These are phyloP conservation scores for Tolypocladium album DNA, from an alignment of 2,329 filamentous ascomycete species.

Conservation along the genomic window DNA sequence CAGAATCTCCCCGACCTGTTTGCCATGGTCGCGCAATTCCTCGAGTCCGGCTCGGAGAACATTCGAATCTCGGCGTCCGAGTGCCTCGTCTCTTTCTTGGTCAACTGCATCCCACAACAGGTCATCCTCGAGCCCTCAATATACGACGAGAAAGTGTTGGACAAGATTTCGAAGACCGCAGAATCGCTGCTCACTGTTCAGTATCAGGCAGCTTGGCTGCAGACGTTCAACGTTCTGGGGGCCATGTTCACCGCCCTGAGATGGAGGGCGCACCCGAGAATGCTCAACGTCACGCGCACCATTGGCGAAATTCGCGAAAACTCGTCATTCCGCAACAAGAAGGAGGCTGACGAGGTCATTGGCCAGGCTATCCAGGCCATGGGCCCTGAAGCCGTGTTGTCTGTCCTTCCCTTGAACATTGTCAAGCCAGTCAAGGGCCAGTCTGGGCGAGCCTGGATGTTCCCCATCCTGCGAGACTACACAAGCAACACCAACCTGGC, in stretches of 20 bases:
- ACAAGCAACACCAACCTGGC: slow-evolving; percentile 78
- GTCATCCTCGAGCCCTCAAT: slow-evolving; percentile 82
- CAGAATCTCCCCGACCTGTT: slow-evolving; percentile 82
- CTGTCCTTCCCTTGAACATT: slow-evolving; percentile 78
- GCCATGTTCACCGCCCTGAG: slow-evolving; percentile 79
- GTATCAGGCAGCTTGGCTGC: slow-evolving; percentile 88
- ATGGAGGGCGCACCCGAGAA: slow-evolving; percentile 73
- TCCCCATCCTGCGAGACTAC: slow-evolving; percentile 82
- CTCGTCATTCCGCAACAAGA: slow-evolving; percentile 84
- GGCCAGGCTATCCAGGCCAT: slow-evolving; percentile 81
- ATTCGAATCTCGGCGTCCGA: slow-evolving; percentile 92
- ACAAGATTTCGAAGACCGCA: slow-evolving; percentile 65
- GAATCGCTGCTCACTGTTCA: slow-evolving; percentile 74
- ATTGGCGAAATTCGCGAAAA: slow-evolving; percentile 83
- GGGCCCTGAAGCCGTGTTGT: slow-evolving; percentile 76
- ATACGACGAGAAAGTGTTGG: slow-evolving; percentile 82
- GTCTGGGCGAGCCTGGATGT: slow-evolving; percentile 84
- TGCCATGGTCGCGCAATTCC: slow-evolving; percentile 65
- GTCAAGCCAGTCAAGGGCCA: slow-evolving; percentile 65
- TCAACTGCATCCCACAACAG: slow-evolving; percentile 75
- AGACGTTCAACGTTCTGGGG: slow-evolving; percentile 81
- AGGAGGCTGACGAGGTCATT: slow-evolving; percentile 85
- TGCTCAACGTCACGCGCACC: slow-evolving; percentile 63
- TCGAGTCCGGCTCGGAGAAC: slow-evolving; percentile 81
- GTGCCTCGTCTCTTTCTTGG: slow-evolving; percentile 85